These are phyloP conservation scores for Stachybotrys chartarum DNA, from an alignment of 2,329 filamentous ascomycete genomes.

Conservation along the genomic window DNA sequence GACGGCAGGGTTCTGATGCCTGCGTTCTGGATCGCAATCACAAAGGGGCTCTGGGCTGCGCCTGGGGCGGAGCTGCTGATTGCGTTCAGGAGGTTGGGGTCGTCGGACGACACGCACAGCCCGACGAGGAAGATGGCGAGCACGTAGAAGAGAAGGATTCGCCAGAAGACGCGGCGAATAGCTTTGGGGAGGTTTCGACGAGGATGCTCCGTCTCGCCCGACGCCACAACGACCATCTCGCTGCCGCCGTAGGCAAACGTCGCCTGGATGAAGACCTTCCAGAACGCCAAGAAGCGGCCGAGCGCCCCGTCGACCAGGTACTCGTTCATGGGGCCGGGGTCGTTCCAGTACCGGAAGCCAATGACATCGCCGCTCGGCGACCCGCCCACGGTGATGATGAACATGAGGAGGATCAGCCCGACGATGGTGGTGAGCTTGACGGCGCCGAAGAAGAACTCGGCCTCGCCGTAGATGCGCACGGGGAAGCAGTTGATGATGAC, in stretches of 20 bases:
- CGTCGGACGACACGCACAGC: slow-evolving; percentile 27
- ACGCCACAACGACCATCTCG: slow-evolving; percentile 27
- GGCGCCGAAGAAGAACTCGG: slow-evolving; percentile 41
- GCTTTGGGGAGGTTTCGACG: slow-evolving; percentile 27
- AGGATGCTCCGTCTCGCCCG: slow-evolving; percentile 27
- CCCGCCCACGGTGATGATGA: slow-evolving; percentile 41
- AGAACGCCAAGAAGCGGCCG: slow-evolving; percentile 34
- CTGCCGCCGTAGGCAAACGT: slow-evolving; percentile 41
- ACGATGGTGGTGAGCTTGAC: slow-evolving; percentile 43
- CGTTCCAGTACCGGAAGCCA: slow-evolving; percentile 36
- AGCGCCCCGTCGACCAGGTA: slow-evolving; percentile 28
- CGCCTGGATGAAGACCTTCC: slow-evolving; percentile 38
- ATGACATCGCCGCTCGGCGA: slow-evolving; percentile 33
- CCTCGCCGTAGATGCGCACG: slow-evolving; percentile 42
- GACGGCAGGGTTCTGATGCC: slow-evolving; percentile 37
- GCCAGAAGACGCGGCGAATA: slow-evolving; percentile 24
- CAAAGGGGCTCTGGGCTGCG: slow-evolving; percentile 45
- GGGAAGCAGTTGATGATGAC: slow-evolving; percentile 30
- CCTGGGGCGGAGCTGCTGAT: slow-evolving; percentile 32
- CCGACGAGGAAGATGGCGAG: slow-evolving; percentile 29
- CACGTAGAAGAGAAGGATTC: slow-evolving; percentile 28
- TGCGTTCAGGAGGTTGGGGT: slow-evolving; percentile 37
- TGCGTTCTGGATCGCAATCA: slow-evolving; percentile 44
- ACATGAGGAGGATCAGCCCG: slow-evolving; percentile 40
- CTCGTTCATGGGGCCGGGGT: slow-evolving; percentile 25